A percentile compares a stretch with the other conserved stretches of the same genome.
Evolutionary conservation across 495 filamentous ascomycete genomes (phyloP).

Genomic region (Aspergillus olivimuriae): DNA sequence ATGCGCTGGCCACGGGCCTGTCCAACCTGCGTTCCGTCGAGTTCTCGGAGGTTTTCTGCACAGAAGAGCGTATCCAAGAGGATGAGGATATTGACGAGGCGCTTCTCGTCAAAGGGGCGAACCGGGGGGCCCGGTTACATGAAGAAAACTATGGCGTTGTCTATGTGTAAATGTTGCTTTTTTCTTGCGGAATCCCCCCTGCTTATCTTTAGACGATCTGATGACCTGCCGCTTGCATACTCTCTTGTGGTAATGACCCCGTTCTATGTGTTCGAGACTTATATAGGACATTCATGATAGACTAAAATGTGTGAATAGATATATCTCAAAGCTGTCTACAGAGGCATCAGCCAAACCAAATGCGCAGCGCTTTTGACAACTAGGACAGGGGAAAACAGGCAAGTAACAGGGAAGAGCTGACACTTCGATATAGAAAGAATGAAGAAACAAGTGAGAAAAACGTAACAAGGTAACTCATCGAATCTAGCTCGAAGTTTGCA

Average conservation of each 20-base stretch:
- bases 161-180: no score
- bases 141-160: no score
- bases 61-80: slow-evolving; percentile 13
- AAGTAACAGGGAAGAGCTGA: neutral
- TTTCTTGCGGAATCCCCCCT: no score
- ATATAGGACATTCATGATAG: no score
- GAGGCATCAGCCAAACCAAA: neutral
- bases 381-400: neutral
- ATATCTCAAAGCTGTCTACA: slow-evolving; percentile 1
- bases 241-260: no score
- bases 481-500: slow-evolving; percentile 20
- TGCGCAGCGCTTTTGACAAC: slow-evolving; percentile 2
- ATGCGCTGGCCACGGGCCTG: slow-evolving; percentile 17
- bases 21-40: slow-evolving; percentile 18
- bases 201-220: no score
- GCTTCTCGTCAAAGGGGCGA: slow-evolving; percentile 14
- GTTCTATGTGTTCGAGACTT: no score
- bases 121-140: no score
- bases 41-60: slow-evolving; percentile 15
- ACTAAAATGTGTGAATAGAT: no score
- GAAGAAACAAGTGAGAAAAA: slow-evolving; percentile 10
- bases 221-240: no score
- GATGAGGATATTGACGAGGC: slow-evolving; percentile 23
- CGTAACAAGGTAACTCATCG: slow-evolving; percentile 18
- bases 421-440: slow-evolving; percentile 4